Conservation (phyloP, 2,329 filamentous ascomycete species). For the Diplodia corticola region DNA sequence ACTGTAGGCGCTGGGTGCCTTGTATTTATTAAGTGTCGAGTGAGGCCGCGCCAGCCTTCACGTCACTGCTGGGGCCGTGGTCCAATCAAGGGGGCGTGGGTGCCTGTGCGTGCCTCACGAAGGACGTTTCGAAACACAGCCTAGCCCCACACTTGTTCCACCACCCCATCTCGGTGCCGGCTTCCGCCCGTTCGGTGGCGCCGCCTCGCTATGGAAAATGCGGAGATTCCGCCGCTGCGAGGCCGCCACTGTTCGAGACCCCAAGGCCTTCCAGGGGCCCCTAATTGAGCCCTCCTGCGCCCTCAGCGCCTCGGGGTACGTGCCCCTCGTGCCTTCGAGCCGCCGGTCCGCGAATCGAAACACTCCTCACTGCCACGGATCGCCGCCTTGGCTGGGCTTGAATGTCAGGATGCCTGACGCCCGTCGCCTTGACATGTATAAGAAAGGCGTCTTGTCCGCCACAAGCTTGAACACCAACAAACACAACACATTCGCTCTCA, state of each 20-base stretch:
- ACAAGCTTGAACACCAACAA: not conserved
- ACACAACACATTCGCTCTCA: not conserved
- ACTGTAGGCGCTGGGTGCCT: not conserved
- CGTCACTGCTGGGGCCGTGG: not conserved
- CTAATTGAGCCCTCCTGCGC: not conserved
- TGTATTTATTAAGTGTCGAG: not conserved
- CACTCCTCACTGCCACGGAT: not conserved
- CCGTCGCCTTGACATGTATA: not conserved
- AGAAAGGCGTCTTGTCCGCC: not conserved
- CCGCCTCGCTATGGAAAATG: not conserved
- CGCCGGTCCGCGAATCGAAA: not conserved
- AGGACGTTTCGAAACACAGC: constrained; percentile 2
- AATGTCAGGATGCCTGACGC: not conserved
- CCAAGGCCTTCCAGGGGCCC: not conserved
- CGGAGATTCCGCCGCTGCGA: not conserved
- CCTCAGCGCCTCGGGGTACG: not conserved
- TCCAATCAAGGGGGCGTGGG: not conserved
- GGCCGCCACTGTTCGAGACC: not conserved
- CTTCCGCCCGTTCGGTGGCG: not conserved
- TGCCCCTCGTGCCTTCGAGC: not conserved
- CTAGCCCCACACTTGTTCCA: constrained; percentile 1
- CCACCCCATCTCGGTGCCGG: not conserved
- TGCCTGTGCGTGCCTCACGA: not conserved
- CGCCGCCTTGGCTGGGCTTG: not conserved
- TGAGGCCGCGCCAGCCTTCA: not conserved